Base-by-base conservation (phyloP, 176 grass and related monocot species). In the Aegilops bicornis region DNA sequence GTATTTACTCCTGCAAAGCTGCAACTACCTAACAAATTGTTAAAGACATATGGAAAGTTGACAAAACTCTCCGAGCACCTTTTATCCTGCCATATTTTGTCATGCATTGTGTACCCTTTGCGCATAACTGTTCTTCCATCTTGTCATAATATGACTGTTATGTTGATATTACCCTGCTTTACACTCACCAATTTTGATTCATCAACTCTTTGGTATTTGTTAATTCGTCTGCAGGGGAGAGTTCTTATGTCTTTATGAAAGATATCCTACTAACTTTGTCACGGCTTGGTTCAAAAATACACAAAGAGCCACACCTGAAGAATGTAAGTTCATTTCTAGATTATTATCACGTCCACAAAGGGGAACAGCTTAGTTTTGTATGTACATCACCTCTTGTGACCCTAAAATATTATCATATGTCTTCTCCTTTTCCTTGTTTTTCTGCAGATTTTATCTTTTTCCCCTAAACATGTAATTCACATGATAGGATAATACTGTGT, bases 211-310 rank as follows among this genome's bases (percentile, higher is more conserved):
- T 17, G 40, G 74, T 69, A 59, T 74, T 62, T 11, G 2, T 60
- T 85, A n/a, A 48, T 66, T 82, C 8, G 59, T 69, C 33, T 79
- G 76, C 56, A 98, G 96, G 93, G 48, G 87, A 91, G 60, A 82
- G 39, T 66, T 95, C 96, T 69, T 91, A 82, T 63, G 29, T 85
- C 54, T 92, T 92, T 87, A 98, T 94, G 93, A 98, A 95, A 91
- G 88, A 96, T 8, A 86, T 95, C 77, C 64, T 95, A 72, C 88
- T 98, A 89, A 92, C 88, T 73, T 80, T 98, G 54, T 82, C 96
- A 45, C 78, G 86, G 29, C 77, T 73, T 36, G 76, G 80, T 25
- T 62, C 54, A 23, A 89, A 83, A 88, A 60, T 88, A 66, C 81
- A 94, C 62, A 90, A 86, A 85, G 88, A 91, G 66, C 59, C 86